Base-by-base conservation (phyloP, 2,329 filamentous ascomycete species). In the Lecanicillium sp. region DNA sequence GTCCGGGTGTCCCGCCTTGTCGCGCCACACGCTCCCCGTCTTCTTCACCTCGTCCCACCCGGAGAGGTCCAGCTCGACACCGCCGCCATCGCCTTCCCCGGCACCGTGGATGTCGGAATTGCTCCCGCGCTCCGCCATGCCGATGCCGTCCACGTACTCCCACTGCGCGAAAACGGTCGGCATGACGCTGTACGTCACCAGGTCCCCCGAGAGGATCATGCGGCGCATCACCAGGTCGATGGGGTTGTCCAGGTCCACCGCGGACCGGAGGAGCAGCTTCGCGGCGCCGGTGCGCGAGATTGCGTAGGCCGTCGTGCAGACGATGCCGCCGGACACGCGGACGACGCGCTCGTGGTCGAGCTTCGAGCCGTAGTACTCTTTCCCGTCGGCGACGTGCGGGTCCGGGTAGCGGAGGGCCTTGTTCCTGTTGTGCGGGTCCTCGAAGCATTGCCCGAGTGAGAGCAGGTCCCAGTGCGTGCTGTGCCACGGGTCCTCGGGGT, bases 301-400 rank as follows among this genome's bases (percentile, higher is more conserved):
- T 8, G 59, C 59, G 38, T 62, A 62, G 2, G 55, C 57, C 2
- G 58, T 60, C 8, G 57, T 58, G 49, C 60, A 62, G 3, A 50
- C 52, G 29, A 57, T 49, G 20, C 54, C 56, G 7, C 55, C 55
- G 4, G 56, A 53, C 27, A 49, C 44, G 30, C 55, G 54, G 14
- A 62, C 44, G 11, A 59, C 56, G 27, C 60, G 55, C 43, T 60
- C 49, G 7, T 49, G 35, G 36, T 52, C 53, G n/a, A 61, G 50
- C 4, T 11, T 23, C 6, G 36, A 9, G 2, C 57, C 57, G 19
- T 46, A 55, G 38, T 58, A 57, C 9, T 55, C 44, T 21, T 12
- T 38, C 24, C 49, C 49, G 7, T 24, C 23, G 4, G 52, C 50
- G 8, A 56, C 55, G 39, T 40, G 33, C 4, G 48, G 26, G 45